phyloP scores from a whole-genome alignment of 2,329 filamentous ascomycete genomes.

The Fusarium subtropicale region DNA sequence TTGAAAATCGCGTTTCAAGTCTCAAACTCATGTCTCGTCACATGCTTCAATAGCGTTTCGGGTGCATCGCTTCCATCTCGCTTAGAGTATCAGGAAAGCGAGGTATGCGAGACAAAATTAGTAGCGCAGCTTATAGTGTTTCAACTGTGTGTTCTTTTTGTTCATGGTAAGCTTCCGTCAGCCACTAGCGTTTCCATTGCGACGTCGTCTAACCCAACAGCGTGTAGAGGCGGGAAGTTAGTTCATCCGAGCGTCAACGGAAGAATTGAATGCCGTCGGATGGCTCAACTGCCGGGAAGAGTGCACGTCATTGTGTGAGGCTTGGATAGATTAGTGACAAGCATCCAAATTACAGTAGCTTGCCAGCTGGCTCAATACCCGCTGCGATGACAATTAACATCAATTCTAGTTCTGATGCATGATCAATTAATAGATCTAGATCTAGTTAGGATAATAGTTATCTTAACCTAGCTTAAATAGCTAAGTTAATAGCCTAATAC shows the following conservation, averaged over 20 bases:
- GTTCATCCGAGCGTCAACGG: constrained; percentile 10
- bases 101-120: neutral
- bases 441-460: too few relatives aligned
- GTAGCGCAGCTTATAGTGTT: neutral
- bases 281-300: constrained; percentile 15
- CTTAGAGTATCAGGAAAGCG: neutral
- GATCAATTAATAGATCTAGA: too few relatives aligned
- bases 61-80: constrained; percentile 14
- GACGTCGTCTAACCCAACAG: constrained; percentile 6
- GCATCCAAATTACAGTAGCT: neutral
- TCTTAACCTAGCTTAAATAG: too few relatives aligned
- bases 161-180: neutral
- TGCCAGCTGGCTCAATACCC: neutral
- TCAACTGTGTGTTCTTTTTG: neutral
- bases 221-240: neutral
- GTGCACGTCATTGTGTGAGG: constrained; percentile 5
- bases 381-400: too few relatives aligned
- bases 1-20: neutral
- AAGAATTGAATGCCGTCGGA: constrained; percentile 14
- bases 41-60: constrained; percentile 34
- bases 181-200: constrained; percentile 1
- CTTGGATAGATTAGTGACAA: neutral
- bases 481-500: too few relatives aligned
- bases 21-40: constrained; percentile 5
- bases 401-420: too few relatives aligned